phyloP scores from a whole-genome alignment of 805 yeast genomes.

The Candida nanaspora region DNA sequence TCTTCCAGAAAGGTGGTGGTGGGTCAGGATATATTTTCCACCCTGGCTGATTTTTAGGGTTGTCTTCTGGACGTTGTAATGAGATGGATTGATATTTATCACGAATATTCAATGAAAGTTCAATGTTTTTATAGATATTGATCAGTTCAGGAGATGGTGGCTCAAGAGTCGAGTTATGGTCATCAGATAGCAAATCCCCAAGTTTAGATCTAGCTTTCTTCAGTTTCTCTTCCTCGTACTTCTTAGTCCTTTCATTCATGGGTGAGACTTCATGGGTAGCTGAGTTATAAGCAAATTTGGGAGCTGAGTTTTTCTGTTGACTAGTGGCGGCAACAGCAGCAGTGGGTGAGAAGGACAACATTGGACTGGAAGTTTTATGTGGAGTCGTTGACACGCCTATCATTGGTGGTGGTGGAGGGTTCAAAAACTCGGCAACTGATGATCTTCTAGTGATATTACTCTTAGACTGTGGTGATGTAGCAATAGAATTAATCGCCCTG shows the following conservation, averaged over 20 bases:
- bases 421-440: conserved; percentile 27
- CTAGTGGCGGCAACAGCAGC: too few species aligned
- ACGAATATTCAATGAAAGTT: conserved; percentile 64
- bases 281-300: conserved; percentile 19
- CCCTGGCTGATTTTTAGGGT: conserved; percentile 69
- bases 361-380: background rate
- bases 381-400: conserved; percentile 12
- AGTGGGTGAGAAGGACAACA: background rate
- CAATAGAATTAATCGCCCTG: conserved; percentile 46
- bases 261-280: conserved; percentile 21
- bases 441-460: conserved; percentile 24
- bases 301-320: too few species aligned
- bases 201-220: conserved; percentile 30
- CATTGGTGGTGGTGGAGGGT: conserved; percentile 33
- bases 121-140: conserved; percentile 54
- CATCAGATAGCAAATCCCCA: conserved; percentile 39
- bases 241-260: background rate
- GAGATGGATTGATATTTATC: conserved; percentile 68
- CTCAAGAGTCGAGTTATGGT: conserved; percentile 43
- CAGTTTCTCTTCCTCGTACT: background rate
- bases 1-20: conserved; percentile 82
- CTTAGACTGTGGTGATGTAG: conserved; percentile 20
- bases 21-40: conserved; percentile 93
- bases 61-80: conserved; percentile 62
- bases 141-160: conserved; percentile 63